phyloP scores from a whole-genome alignment of 1,284 basidiomycete genomes.

The Bondarzewia mesenterica region DNA sequence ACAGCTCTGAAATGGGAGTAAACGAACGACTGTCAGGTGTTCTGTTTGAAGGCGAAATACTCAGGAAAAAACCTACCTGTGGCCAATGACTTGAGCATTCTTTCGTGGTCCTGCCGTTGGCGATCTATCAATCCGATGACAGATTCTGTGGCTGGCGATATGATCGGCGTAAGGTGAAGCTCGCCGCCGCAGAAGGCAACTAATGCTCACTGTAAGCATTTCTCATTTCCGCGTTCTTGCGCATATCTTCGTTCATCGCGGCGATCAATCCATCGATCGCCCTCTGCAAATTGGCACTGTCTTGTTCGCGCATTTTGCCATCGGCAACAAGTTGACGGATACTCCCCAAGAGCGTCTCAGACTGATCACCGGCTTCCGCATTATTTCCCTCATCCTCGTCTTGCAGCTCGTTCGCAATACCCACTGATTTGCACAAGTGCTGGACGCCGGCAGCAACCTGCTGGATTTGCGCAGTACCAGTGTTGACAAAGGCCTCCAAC shows the following conservation, averaged over 20 bases:
- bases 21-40: too few relatives aligned
- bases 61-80: slow-evolving; percentile 37
- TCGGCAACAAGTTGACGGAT: slow-evolving; percentile 35
- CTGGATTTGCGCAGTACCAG: slow-evolving; percentile 64
- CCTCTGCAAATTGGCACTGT: slow-evolving; percentile 32
- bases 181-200: too few relatives aligned
- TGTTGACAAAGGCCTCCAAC: slow-evolving; percentile 75
- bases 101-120: slow-evolving; percentile 65
- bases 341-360: slow-evolving; percentile 27
- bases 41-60: neutral
- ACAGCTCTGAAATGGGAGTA: slow-evolving; percentile 64
- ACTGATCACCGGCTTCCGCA: neutral
- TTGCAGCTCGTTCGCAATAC: slow-evolving; percentile 12
- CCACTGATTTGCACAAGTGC: slow-evolving; percentile 47
- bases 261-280: slow-evolving; percentile 40
- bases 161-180: too few relatives aligned
- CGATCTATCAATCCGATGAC: slow-evolving; percentile 54
- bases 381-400: neutral
- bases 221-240: slow-evolving; percentile 27
- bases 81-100: slow-evolving; percentile 54
- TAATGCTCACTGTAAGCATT: slow-evolving; percentile 28
- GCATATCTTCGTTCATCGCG: slow-evolving; percentile 29
- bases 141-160: slow-evolving; percentile 46
- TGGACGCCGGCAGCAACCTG: slow-evolving; percentile 52
- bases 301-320: slow-evolving; percentile 33